Conservation (phyloP, 2,329 filamentous ascomycete genomes). For the Hymenoscyphus linearis region DNA sequence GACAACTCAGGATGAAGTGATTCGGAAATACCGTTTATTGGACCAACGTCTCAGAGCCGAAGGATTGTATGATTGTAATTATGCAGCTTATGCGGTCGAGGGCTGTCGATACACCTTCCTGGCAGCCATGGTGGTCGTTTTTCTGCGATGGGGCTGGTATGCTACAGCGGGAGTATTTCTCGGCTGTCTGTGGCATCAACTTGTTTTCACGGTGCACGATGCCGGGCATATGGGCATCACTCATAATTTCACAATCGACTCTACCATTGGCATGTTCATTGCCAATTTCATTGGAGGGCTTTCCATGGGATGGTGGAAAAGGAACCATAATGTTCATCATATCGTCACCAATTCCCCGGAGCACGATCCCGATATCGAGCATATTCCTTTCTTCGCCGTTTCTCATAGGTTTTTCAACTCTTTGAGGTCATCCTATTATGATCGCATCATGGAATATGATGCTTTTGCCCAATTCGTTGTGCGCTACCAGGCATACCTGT, state of each 20-base stretch:
- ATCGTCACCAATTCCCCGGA: conserved; percentile 93
- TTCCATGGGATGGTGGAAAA: conserved; percentile 95
- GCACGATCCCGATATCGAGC: conserved; percentile 92
- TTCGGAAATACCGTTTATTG: conserved; percentile 75
- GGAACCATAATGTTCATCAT: conserved; percentile 93
- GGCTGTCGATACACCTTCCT: conserved; percentile 65
- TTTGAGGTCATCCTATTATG: conserved; percentile 77
- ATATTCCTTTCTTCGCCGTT: conserved; percentile 84
- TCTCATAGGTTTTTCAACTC: conserved; percentile 73
- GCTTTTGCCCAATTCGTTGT: conserved; percentile 64
- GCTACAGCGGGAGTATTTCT: conserved; percentile 66
- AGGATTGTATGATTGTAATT: conserved; percentile 80
- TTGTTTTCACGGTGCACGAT: conserved; percentile 91
- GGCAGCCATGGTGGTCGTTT: conserved; percentile 55
- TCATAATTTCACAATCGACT: conserved; percentile 78
- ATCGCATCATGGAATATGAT: conserved; percentile 74
- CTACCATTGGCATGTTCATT: conserved; percentile 81
- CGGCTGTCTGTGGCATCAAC: conserved; percentile 86
- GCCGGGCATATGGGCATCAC: conserved; percentile 97
- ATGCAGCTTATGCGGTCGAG: conserved; percentile 73
- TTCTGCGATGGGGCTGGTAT: conserved; percentile 62
- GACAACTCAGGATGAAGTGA: conserved; percentile 68
- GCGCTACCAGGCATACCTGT: conserved; percentile 72
- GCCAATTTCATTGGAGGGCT: conserved; percentile 86
- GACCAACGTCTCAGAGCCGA: conserved; percentile 66